These are phyloP conservation scores for Ustilago curta DNA, from an alignment of 1,284 basidiomycete species.

Conservation along the genomic window DNA sequence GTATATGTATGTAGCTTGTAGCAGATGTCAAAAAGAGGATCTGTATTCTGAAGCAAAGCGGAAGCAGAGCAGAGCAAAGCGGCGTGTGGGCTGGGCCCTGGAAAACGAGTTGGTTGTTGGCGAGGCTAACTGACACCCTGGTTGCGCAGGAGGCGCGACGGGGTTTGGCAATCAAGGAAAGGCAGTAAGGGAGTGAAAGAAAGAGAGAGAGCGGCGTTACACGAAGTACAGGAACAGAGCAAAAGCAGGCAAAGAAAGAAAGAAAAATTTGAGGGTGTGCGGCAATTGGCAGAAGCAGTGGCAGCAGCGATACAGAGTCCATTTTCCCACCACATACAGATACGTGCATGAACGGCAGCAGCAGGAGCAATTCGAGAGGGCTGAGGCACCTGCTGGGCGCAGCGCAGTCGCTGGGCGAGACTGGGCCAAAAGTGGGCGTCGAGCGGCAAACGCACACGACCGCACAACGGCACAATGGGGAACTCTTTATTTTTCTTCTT, in stretches of 20 bases:
- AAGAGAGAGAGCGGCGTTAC: no score
- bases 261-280: background rate
- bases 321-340: conserved; percentile 17
- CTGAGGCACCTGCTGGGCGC: background rate
- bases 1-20: conserved; percentile 6
- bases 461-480: conserved; percentile 1
- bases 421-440: conserved; percentile 3
- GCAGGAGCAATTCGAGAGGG: no score
- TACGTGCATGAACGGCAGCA: conserved; percentile 1
- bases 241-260: background rate
- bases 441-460: background rate
- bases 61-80: no score
- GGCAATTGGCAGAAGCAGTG: background rate
- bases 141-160: no score
- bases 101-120: no score
- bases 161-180: no score
- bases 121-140: no score
- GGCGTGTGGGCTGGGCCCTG: background rate
- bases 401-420: background rate
- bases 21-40: background rate
- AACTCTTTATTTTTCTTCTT: background rate
- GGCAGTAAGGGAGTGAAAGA: no score
- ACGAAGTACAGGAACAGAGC: no score
- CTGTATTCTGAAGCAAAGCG: no score
- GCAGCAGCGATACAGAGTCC: background rate